Evolutionary conservation across 345 rosid genomes (phyloP), one percentile per base, ranked within the genome.

Genomic region (Salix dunnii): DNA sequence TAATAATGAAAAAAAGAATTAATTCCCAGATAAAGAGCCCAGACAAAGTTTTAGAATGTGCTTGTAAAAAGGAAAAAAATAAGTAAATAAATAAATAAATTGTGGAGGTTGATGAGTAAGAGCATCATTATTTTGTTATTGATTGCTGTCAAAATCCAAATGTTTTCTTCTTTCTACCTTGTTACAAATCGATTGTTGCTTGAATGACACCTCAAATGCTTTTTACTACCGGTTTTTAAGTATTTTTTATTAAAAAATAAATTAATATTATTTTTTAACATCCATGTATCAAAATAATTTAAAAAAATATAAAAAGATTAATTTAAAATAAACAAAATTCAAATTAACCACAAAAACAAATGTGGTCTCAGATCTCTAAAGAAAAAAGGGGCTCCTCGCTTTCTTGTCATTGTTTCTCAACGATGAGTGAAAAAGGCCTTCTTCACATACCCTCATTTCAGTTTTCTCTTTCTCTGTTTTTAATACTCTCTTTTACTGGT

Each of bases 71-170:
- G 8, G 20, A 3, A 46, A 18, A 31, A 14, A 14, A n/a, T 0
- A 25, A 3, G 25, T 13, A 28, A 77, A 23, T 0, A 25, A 28
- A 60, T 30, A 12, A 66, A 28, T 53, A 76, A 62, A 60, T 65
- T 10, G 60, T 2, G 25, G 2, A 36, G 69, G 60, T 64, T 71
- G 79, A 84, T 79, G 86, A 85, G 84, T 82, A 83, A 82, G 88
- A 83, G 82, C 86, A 86, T 82, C 84, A 84, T 62, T 72, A 60
- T 51, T 65, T 81, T 76, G 42, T 67, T 38, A 77, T 75, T 75
- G 43, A 10, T 25, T 21, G 65, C 31, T 58, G 69, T 36, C 74
- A 77, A 74, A 77, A 74, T 75, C 60, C 75, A 58, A 46, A 49
- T 74, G 5, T 53, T 63, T 43, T 6, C n/a, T 51, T 62, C 53